These are phyloP conservation scores for Boletus pseudo-olivaceus DNA, from an alignment of 768 basidiomycete genomes.

Conservation along the genomic window DNA sequence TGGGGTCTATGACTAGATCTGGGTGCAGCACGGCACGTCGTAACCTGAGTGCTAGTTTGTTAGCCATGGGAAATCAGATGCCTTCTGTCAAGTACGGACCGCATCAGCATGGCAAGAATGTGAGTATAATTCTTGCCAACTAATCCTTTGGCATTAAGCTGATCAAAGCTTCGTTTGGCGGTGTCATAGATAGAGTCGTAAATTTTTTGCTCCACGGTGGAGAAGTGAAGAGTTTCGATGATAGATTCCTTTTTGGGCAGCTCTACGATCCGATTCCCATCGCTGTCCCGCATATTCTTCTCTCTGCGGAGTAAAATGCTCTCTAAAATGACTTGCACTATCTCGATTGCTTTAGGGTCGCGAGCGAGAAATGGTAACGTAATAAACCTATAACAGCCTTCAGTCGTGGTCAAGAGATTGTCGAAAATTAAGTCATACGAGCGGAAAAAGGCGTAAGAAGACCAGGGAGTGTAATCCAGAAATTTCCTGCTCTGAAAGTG, in stretches of 20 bases:
- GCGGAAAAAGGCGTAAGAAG: constrained; percentile 83
- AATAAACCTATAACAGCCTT: constrained; percentile 59
- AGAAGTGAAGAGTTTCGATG: constrained; percentile 77
- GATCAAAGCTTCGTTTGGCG: constrained; percentile 78
- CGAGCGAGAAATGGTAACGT: constrained; percentile 88
- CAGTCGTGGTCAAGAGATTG: not conserved
- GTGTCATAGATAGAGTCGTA: constrained; percentile 84
- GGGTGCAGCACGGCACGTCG: constrained; percentile 94
- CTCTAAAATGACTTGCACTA: constrained; percentile 93
- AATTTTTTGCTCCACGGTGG: constrained; percentile 74
- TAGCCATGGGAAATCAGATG: not conserved
- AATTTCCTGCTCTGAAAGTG: constrained; percentile 55
- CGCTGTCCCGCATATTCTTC: constrained; percentile 85
- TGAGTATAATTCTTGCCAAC: constrained; percentile 80
- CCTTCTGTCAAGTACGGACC: constrained; percentile 44
- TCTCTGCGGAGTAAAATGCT: constrained; percentile 84
- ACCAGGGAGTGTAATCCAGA: constrained; percentile 76
- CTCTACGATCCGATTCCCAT: constrained; percentile 86
- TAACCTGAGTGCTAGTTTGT: constrained; percentile 44
- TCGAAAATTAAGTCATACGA: constrained; percentile 46
- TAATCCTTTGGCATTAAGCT: constrained; percentile 72
- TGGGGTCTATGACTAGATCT: constrained; percentile 63
- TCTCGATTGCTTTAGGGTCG: constrained; percentile 90
- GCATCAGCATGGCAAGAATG: constrained; percentile 93
- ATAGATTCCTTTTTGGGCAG: constrained; percentile 80